Conservation (phyloP, 768 basidiomycete genomes). For the Mycena amicta region DNA sequence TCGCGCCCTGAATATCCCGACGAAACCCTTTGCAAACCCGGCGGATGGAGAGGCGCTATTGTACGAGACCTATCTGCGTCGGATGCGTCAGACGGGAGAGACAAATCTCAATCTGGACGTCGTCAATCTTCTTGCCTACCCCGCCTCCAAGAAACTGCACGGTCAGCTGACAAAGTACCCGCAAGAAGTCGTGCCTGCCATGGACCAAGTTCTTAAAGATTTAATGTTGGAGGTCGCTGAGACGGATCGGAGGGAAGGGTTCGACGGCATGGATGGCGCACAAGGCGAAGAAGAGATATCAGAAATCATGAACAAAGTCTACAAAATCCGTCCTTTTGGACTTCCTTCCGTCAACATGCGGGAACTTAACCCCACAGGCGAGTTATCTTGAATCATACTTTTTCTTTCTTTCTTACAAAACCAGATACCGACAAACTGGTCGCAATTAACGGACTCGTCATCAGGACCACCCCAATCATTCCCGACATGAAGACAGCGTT, state of each 20-base stretch:
- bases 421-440: slow-evolving; percentile 98
- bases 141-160: slow-evolving; percentile 80
- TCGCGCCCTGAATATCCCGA: slow-evolving; percentile 57
- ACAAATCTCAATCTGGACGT: slow-evolving; percentile 92
- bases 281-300: slow-evolving; percentile 84
- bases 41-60: slow-evolving; percentile 68
- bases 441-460: slow-evolving; percentile 94
- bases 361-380: slow-evolving; percentile 90
- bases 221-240: slow-evolving; percentile 88
- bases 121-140: slow-evolving; percentile 83
- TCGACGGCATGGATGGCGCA: slow-evolving; percentile 75
- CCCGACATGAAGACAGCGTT: slow-evolving; percentile 99
- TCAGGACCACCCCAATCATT: slow-evolving; percentile 95
- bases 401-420: background rate
- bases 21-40: slow-evolving; percentile 55
- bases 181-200: slow-evolving; percentile 94
- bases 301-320: slow-evolving; percentile 85
- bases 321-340: slow-evolving; percentile 93
- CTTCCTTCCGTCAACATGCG: slow-evolving; percentile 88
- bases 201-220: slow-evolving; percentile 96
- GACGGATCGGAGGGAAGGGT: slow-evolving; percentile 68
- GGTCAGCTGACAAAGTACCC: slow-evolving; percentile 89
- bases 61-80: slow-evolving; percentile 81
- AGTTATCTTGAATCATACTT: slow-evolving; percentile 18
- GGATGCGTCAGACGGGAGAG: slow-evolving; percentile 90